Percentiles rank a stretch among this genome's conserved stretches.
These are phyloP conservation scores for Penicillium parvum DNA, from an alignment of 495 filamentous ascomycete species.

Conservation along the genomic window DNA sequence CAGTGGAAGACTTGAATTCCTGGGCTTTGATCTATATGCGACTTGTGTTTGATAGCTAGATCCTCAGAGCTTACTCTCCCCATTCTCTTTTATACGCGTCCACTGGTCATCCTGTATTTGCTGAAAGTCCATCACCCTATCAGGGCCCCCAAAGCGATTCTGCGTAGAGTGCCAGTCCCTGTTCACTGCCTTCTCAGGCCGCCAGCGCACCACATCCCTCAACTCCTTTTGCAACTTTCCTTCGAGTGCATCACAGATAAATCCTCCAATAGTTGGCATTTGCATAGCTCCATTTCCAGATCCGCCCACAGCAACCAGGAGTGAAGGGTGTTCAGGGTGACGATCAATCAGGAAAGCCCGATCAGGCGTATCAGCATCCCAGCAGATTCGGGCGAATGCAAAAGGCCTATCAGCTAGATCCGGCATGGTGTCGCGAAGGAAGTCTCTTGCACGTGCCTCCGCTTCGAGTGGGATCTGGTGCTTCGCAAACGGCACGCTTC, in stretches of 20 bases:
- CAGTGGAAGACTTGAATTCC: not conserved
- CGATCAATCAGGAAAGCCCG: conserved; percentile 46
- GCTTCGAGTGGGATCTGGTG: conserved; percentile 46
- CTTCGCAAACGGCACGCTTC: conserved; percentile 43
- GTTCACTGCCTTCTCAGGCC: conserved; percentile 43
- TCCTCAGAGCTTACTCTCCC: conserved; percentile 4
- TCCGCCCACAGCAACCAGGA: conserved; percentile 47
- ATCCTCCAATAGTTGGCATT: conserved; percentile 46
- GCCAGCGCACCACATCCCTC: conserved; percentile 44
- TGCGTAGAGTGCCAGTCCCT: conserved; percentile 49
- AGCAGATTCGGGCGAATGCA: conserved; percentile 49
- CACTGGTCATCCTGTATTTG: conserved; percentile 35
- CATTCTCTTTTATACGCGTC: conserved; percentile 22
- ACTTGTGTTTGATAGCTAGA: no score
- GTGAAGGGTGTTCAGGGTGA: conserved; percentile 34
- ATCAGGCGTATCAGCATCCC: conserved; percentile 52
- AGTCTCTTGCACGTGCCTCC: conserved; percentile 36
- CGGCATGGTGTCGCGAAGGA: conserved; percentile 48
- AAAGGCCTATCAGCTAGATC: conserved; percentile 45
- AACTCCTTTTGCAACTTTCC: conserved; percentile 34
- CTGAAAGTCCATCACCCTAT: conserved; percentile 45
- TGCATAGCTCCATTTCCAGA: conserved; percentile 51
- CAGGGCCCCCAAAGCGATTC: conserved; percentile 41
- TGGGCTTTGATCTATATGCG: not conserved
- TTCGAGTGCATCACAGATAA: conserved; percentile 45